phyloP scores from a whole-genome alignment of 306 rosid species.

The Cucumis melo region DNA sequence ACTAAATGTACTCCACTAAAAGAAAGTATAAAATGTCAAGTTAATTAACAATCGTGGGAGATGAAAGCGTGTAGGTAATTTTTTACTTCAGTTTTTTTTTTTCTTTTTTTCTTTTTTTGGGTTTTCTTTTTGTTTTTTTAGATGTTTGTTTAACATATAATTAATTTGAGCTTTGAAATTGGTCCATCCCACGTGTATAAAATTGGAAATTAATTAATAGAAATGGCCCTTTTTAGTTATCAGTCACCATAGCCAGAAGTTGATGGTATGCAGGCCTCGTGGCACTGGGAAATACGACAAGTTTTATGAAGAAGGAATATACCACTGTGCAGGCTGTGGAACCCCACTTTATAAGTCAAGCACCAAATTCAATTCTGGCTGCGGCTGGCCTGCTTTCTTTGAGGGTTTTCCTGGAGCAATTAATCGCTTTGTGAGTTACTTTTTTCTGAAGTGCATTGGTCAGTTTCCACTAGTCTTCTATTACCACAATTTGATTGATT shows the following conservation, averaged over 20 bases:
- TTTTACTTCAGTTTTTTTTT: too few relatives aligned
- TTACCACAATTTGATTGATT: not conserved
- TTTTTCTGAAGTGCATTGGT: not conserved
- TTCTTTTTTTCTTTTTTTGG: too few relatives aligned
- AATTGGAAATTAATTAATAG: too few relatives aligned
- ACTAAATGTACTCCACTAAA: too few relatives aligned
- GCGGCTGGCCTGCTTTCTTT: conserved; percentile 96
- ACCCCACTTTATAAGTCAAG: conserved; percentile 67
- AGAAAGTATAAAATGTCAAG: too few relatives aligned
- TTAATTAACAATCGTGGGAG: too few relatives aligned
- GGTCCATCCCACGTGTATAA: too few relatives aligned
- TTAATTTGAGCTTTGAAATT: too few relatives aligned
- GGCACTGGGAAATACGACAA: conserved; percentile 79
- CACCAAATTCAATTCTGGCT: conserved; percentile 76
- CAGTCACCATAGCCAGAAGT: not conserved
- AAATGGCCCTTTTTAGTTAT: not conserved
- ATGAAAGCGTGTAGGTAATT: too few relatives aligned
- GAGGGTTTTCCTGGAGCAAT: conserved; percentile 88
- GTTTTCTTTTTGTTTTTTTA: too few relatives aligned
- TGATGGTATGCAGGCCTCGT: conserved; percentile 34
- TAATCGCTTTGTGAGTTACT: conserved; percentile 43
- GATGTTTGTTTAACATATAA: too few relatives aligned
- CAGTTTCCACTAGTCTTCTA: not conserved
- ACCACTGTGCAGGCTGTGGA: conserved; percentile 68
- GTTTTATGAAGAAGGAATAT: conserved; percentile 59